These are phyloP conservation scores for Melampsora larici-populina DNA, from an alignment of 1,284 basidiomycete genomes.

Conservation along the genomic window DNA sequence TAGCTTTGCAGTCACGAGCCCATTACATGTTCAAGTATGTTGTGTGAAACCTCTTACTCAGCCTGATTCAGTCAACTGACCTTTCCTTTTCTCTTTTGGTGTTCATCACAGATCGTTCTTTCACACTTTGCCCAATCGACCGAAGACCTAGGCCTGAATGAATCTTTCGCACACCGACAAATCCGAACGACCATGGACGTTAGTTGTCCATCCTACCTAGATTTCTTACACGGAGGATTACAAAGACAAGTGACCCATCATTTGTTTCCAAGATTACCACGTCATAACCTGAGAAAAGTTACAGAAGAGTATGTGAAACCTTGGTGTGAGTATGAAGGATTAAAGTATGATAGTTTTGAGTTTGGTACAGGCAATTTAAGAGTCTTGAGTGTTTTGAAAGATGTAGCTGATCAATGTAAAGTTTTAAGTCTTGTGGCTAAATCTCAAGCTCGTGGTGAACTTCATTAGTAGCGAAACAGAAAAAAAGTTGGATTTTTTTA, in stretches of 20 bases:
- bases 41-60: neutral
- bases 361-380: slow-evolving; percentile 78
- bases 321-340: slow-evolving; percentile 63
- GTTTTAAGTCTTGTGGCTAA: slow-evolving; percentile 69
- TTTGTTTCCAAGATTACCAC: slow-evolving; percentile 87
- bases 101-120: slow-evolving; percentile 72
- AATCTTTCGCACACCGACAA: slow-evolving; percentile 89
- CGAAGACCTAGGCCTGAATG: slow-evolving; percentile 79
- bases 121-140: slow-evolving; percentile 97
- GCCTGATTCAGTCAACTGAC: slow-evolving; percentile 50
- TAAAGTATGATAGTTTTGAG: slow-evolving; percentile 81
- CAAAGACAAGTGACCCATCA: slow-evolving; percentile 97
- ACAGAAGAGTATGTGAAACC: slow-evolving; percentile 79
- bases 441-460: slow-evolving; percentile 51
- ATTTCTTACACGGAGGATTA: slow-evolving; percentile 85
- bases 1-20: slow-evolving; percentile 75
- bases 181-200: slow-evolving; percentile 95
- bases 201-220: slow-evolving; percentile 74
- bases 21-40: slow-evolving; percentile 72
- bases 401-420: slow-evolving; percentile 76
- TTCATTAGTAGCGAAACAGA: neutral
- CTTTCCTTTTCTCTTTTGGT: slow-evolving; percentile 16
- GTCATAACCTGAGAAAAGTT: slow-evolving; percentile 83
- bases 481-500: too few relatives aligned
- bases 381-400: slow-evolving; percentile 69